phyloP scores from a whole-genome alignment of 2,329 filamentous ascomycete species.

The Elsinoe perseae region DNA sequence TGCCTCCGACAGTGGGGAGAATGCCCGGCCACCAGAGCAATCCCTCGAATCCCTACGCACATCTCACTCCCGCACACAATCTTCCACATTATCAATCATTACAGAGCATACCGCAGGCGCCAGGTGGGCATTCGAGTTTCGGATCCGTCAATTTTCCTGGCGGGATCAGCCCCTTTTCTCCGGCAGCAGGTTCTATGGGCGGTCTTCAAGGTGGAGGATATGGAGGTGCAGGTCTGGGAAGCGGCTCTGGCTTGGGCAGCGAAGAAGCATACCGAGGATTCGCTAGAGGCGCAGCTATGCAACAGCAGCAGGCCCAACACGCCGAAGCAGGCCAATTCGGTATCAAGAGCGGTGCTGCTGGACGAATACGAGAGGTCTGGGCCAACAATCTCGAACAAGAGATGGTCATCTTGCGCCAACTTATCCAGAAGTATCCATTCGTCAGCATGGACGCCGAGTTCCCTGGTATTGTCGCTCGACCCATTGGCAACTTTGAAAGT shows the following conservation, averaged over 20 bases:
- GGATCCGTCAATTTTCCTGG: conserved; percentile 37
- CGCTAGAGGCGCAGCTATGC: conserved; percentile 57
- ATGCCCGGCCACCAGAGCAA: conserved; percentile 47
- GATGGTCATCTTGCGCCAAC: conserved; percentile 71
- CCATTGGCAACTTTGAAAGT: conserved; percentile 81
- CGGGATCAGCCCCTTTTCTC: conserved; percentile 31
- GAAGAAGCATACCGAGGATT: conserved; percentile 86
- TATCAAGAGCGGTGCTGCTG: conserved; percentile 55
- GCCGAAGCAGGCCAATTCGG: conserved; percentile 33
- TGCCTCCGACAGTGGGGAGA: conserved; percentile 53
- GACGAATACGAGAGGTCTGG: conserved; percentile 94
- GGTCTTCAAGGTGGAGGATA: conserved; percentile 32
- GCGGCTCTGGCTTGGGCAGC: conserved; percentile 64
- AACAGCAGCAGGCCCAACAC: conserved; percentile 40
- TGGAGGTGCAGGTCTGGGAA: conserved; percentile 26
- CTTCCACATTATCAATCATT: conserved; percentile 38
- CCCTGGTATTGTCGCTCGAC: conserved; percentile 90
- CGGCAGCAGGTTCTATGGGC: conserved; percentile 45
- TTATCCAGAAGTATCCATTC: conserved; percentile 87
- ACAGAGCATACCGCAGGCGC: conserved; percentile 45
- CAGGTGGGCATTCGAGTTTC: conserved; percentile 64
- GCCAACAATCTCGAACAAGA: conserved; percentile 84
- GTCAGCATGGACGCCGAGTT: conserved; percentile 99
- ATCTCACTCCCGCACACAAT: conserved; percentile 45
- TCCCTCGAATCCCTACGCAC: conserved; percentile 52